Conservation (phyloP, 805 yeast species). For the Zygosaccharomyces siamensis region DNA sequence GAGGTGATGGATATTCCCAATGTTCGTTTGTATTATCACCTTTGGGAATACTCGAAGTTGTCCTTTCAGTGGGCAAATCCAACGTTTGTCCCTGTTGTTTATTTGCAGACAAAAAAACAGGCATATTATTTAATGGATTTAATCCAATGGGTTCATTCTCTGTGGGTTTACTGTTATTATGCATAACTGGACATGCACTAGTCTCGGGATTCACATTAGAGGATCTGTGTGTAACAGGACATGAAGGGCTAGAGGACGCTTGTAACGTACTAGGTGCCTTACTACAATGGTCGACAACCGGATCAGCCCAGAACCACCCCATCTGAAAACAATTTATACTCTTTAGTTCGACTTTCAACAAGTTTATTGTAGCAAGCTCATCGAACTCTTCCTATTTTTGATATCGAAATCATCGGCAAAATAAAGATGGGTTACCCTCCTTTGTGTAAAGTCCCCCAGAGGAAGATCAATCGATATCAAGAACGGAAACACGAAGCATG, state of each 20-base stretch:
- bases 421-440: neutral
- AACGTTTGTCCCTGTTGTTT: constrained; percentile 76
- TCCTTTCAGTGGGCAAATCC: constrained; percentile 76
- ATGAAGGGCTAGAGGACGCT: constrained; percentile 15
- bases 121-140: constrained; percentile 90
- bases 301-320: constrained; percentile 91
- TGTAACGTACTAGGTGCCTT: neutral
- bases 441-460: neutral
- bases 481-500: neutral
- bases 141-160: constrained; percentile 26
- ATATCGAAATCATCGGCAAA: neutral
- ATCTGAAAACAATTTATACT: constrained; percentile 32
- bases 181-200: constrained; percentile 33
- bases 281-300: neutral
- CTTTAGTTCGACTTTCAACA: neutral
- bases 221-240: constrained; percentile 39
- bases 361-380: neutral
- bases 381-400: neutral
- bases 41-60: constrained; percentile 80
- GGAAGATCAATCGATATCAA: neutral
- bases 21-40: constrained; percentile 66
- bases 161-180: constrained; percentile 24
- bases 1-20: constrained; percentile 99
- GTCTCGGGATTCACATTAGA: constrained; percentile 12
- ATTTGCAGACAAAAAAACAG: constrained; percentile 52